Evolutionary conservation across 2,329 filamentous ascomycete species (phyloP).

Genomic region (Fusarium ramigenum): DNA sequence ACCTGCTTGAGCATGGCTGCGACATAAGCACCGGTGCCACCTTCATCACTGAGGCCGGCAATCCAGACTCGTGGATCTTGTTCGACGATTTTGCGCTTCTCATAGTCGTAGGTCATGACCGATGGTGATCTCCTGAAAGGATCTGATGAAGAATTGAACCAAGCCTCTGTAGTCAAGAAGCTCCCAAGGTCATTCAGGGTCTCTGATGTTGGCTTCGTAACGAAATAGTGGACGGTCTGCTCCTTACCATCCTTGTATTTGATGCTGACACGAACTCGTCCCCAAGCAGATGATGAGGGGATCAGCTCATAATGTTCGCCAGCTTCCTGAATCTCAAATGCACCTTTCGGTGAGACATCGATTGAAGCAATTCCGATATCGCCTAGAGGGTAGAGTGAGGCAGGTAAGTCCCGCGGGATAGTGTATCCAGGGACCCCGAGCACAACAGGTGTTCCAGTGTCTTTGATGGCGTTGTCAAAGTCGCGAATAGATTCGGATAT

Average conservation of each 20-base stretch:
- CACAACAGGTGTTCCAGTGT: conserved; percentile 57
- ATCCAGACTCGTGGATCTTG: conserved; percentile 66
- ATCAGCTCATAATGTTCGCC: conserved; percentile 48
- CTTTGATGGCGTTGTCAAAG: conserved; percentile 57
- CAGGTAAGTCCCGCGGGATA: conserved; percentile 57
- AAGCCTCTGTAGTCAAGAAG: conserved; percentile 64
- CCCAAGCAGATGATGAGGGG: conserved; percentile 56
- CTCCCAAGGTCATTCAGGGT: conserved; percentile 57
- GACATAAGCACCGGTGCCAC: conserved; percentile 64
- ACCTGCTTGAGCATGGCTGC: conserved; percentile 65
- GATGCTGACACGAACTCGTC: conserved; percentile 59
- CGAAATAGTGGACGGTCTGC: conserved; percentile 66
- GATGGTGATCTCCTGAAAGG: conserved; percentile 64
- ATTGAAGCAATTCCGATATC: conserved; percentile 53
- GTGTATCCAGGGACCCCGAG: conserved; percentile 65
- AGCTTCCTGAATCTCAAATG: conserved; percentile 44
- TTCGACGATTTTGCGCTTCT: conserved; percentile 52
- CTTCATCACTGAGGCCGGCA: conserved; percentile 68
- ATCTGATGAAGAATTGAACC: conserved; percentile 61
- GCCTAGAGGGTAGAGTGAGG: conserved; percentile 56
- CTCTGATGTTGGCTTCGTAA: conserved; percentile 58
- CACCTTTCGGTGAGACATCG: conserved; percentile 49
- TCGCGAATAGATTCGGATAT: conserved; percentile 55
- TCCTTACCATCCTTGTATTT: conserved; percentile 56
- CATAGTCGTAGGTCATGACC: conserved; percentile 66